Evolutionary conservation across 2,329 filamentous ascomycete species (phyloP).

Genomic region (Xylariaceae sp.): DNA sequence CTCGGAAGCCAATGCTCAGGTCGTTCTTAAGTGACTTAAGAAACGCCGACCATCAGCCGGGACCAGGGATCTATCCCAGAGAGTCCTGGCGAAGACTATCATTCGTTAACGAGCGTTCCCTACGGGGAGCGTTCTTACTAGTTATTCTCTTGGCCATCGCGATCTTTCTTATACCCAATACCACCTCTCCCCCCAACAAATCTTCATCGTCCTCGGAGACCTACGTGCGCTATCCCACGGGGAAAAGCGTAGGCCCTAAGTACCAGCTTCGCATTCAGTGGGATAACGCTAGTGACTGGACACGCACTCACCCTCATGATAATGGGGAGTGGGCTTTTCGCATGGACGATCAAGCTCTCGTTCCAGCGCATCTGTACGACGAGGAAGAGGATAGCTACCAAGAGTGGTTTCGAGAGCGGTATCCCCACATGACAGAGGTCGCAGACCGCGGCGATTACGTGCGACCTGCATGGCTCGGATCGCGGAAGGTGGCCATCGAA

Average conservation of each 20-base stretch:
- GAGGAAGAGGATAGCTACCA: conserved; percentile 14
- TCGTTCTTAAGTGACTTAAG: no score
- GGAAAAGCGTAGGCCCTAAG: neutral
- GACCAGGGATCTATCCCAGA: no score
- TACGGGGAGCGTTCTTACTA: no score
- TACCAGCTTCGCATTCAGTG: conserved; percentile 9
- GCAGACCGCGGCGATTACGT: conserved; percentile 2
- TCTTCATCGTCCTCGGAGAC: no score
- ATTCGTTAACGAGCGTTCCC: no score
- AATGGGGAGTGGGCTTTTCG: conserved; percentile 15
- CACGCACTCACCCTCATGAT: neutral
- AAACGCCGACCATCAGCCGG: no score
- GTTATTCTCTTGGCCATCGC: no score
- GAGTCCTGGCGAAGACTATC: no score
- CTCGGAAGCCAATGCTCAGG: no score
- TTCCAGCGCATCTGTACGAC: conserved; percentile 4
- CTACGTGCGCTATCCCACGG: conserved; percentile 5
- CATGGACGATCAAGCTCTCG: conserved; percentile 17
- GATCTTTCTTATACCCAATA: no score
- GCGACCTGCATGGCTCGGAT: neutral
- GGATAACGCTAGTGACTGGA: conserved; percentile 15
- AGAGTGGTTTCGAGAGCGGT: conserved; percentile 5
- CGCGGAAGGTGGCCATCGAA: neutral
- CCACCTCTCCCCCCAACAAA: no score
- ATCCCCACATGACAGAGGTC: conserved; percentile 3